Conservation (phyloP, 441 rosid species). For the Isatis lusitanica region DNA sequence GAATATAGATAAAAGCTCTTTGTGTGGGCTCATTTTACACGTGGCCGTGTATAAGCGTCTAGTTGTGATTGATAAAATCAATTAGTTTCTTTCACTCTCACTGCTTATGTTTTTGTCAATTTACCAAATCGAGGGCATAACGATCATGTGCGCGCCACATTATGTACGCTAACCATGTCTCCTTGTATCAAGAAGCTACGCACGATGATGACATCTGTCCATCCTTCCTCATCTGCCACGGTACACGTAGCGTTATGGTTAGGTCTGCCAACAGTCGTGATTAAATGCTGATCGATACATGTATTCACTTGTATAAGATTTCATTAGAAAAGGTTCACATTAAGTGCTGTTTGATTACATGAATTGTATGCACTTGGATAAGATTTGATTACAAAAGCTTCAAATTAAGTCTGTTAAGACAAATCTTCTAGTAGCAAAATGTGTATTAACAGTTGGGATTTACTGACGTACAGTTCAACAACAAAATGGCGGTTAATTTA, state of each 20-base stretch:
- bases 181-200: background rate
- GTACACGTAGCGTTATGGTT: background rate
- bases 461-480: background rate
- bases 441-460: background rate
- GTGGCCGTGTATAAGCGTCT: background rate
- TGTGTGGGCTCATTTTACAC: background rate
- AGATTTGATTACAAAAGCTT: background rate
- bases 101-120: background rate
- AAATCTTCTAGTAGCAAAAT: background rate
- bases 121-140: background rate
- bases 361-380: background rate
- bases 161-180: background rate
- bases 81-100: background rate
- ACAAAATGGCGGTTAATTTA: background rate
- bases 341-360: conserved; percentile 12
- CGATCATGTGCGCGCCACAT: conserved; percentile 7
- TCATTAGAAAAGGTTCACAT: background rate
- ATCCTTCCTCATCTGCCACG: background rate
- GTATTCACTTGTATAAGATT: background rate
- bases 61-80: background rate
- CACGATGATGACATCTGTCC: conserved; percentile 17
- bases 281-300: conserved; percentile 14
- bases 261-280: background rate
- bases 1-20: background rate
- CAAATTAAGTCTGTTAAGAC: background rate